Conservation (phyloP, 495 filamentous ascomycete genomes). For the Xylaria telfairii region DNA sequence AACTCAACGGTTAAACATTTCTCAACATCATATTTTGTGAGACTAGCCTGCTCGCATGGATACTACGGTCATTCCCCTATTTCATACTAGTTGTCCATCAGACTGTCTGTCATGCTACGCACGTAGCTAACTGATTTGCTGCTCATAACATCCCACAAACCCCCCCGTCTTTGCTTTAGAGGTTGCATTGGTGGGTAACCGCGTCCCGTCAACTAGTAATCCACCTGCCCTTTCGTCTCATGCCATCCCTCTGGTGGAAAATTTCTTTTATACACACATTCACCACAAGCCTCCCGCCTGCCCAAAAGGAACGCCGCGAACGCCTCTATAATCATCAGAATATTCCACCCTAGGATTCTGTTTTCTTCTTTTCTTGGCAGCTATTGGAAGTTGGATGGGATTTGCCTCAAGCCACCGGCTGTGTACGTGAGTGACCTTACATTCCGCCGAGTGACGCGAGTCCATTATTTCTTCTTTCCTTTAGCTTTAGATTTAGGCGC, state of each 20-base stretch:
- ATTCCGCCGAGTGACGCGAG: not conserved
- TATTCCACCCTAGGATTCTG: not conserved
- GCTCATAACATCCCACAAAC: not conserved
- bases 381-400: not conserved
- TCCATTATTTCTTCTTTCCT: slow-evolving; percentile 60
- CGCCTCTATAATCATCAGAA: slow-evolving; percentile 21
- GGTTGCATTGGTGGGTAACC: not conserved
- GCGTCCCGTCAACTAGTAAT: not conserved
- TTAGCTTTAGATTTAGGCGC: slow-evolving; percentile 54
- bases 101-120: not conserved
- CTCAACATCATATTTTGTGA: not conserved
- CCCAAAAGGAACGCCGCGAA: slow-evolving; percentile 14
- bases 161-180: not conserved
- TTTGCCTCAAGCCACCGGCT: not conserved
- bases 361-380: not conserved
- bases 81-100: slow-evolving; percentile 3
- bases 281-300: not conserved
- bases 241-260: not conserved
- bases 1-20: not conserved
- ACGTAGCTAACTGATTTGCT: not conserved
- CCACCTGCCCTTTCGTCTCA: not conserved
- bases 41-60: not conserved
- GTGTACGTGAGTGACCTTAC: not conserved
- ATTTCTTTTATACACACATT: slow-evolving; percentile 6
- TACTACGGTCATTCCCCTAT: not conserved